phyloP scores from a whole-genome alignment of 2,329 filamentous ascomycete genomes.

The Thielaviopsis punctulata region DNA sequence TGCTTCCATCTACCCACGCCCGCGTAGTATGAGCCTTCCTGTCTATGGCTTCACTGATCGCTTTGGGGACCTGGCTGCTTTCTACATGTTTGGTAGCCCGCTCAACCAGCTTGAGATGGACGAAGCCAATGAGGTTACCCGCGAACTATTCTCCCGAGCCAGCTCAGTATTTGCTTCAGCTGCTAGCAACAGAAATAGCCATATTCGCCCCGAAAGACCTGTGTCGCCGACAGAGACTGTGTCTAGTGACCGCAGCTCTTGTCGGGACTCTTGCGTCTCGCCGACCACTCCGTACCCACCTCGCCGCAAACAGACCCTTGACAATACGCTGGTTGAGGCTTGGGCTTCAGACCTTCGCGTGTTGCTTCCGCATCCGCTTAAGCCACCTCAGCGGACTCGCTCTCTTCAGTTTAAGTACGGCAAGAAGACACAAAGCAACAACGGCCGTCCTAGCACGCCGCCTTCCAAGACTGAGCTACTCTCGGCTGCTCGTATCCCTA shows the following conservation, averaged over 20 bases:
- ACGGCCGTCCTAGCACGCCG: conserved; percentile 2
- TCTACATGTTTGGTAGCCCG: conserved; percentile 29
- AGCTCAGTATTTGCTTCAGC: conserved; percentile 7
- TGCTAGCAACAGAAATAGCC: not conserved
- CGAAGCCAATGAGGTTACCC: conserved; percentile 1
- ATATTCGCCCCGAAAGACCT: conserved; percentile 2
- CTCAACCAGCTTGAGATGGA: conserved; percentile 1
- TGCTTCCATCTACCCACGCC: conserved; percentile 19
- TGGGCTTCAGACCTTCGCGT: conserved; percentile 7
- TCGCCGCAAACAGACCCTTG: not conserved
- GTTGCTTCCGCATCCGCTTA: conserved; percentile 1
- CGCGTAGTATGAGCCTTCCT: conserved; percentile 33
- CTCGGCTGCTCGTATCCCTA: not conserved
- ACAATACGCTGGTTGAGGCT: conserved; percentile 3
- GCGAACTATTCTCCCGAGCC: conserved; percentile 5
- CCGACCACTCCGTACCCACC: conserved; percentile 11
- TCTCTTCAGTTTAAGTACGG: conserved; percentile 5
- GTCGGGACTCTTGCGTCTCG: conserved; percentile 10
- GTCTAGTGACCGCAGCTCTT: conserved; percentile 12
- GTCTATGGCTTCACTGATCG: conserved; percentile 27
- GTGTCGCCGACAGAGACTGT: conserved; percentile 12
- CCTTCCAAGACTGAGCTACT: conserved; percentile 4
- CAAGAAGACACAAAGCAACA: conserved; percentile 8
- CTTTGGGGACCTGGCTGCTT: conserved; percentile 27
- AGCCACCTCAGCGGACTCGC: conserved; percentile 8